Percentiles rank a stretch among this genome's conserved stretches.
phyloP scores from a whole-genome alignment of 2,329 filamentous ascomycete species.

The Verticillium klebahnii region DNA sequence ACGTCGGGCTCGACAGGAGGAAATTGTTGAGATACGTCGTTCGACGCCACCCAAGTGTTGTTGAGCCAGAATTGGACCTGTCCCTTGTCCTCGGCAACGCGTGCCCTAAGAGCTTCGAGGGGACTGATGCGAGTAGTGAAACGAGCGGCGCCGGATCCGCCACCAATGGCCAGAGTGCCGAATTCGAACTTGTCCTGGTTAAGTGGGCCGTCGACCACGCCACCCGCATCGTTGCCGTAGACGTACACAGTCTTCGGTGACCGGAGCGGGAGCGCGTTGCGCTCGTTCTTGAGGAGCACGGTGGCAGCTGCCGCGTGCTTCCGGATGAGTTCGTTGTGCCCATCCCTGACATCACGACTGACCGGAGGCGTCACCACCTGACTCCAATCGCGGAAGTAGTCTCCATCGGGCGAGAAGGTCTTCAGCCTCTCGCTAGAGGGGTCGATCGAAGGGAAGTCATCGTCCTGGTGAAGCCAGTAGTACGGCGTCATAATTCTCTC shows the following conservation, averaged over 20 bases:
- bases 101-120: conserved; percentile 61
- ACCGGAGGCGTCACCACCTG: conserved; percentile 57
- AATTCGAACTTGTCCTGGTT: conserved; percentile 23
- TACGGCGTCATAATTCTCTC: conserved; percentile 76
- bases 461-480: conserved; percentile 69
- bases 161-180: conserved; percentile 68
- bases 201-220: conserved; percentile 74
- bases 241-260: conserved; percentile 71
- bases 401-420: conserved; percentile 22
- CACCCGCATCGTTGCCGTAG: conserved; percentile 78
- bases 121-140: conserved; percentile 76
- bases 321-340: conserved; percentile 70
- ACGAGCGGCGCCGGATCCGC: conserved; percentile 71
- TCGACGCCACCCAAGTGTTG: conserved; percentile 57
- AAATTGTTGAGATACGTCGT: conserved; percentile 51
- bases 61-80: conserved; percentile 63
- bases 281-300: conserved; percentile 82
- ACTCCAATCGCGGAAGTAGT: conserved; percentile 77
- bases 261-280: conserved; percentile 67
- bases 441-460: conserved; percentile 56
- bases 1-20: conserved; percentile 47
- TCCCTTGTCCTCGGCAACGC: conserved; percentile 54
- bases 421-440: conserved; percentile 57
- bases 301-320: conserved; percentile 74
- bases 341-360: conserved; percentile 64